phyloP scores from a whole-genome alignment of 768 basidiomycete genomes.

The Boletus subparvulus region DNA sequence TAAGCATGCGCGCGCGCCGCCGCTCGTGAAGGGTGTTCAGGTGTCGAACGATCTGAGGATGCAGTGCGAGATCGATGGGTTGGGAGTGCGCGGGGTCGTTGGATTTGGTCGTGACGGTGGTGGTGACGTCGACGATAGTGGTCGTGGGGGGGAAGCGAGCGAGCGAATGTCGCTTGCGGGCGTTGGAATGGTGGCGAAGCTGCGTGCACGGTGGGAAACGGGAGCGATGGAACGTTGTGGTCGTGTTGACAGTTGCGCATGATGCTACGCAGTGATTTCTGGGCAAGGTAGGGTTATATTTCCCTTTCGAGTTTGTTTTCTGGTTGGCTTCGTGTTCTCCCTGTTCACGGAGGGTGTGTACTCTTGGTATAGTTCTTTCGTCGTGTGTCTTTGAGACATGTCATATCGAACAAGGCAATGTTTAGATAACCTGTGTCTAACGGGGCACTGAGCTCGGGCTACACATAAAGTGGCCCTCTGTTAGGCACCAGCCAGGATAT shows the following conservation, averaged over 20 bases:
- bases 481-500: background rate
- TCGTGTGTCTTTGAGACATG: too few relatives aligned
- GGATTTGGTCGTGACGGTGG: background rate
- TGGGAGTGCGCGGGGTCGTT: background rate
- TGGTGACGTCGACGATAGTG: too few relatives aligned
- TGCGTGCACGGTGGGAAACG: slow-evolving; percentile 23
- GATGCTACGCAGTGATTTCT: background rate
- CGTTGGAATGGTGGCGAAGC: slow-evolving; percentile 20
- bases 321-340: background rate
- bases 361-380: background rate
- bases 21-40: background rate
- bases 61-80: slow-evolving; percentile 9
- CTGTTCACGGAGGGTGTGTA: background rate
- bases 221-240: background rate
- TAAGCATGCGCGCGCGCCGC: background rate
- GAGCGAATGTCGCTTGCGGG: slow-evolving; percentile 1
- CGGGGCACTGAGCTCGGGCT: background rate
- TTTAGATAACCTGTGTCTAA: background rate
- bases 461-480: background rate
- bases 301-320: background rate
- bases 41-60: slow-evolving; percentile 6
- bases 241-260: background rate
- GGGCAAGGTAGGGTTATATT: background rate
- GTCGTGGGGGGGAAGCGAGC: background rate
- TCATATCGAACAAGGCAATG: background rate